Conservation (phyloP, 1,139 yeast species). For the Geotrichum siamense region DNA sequence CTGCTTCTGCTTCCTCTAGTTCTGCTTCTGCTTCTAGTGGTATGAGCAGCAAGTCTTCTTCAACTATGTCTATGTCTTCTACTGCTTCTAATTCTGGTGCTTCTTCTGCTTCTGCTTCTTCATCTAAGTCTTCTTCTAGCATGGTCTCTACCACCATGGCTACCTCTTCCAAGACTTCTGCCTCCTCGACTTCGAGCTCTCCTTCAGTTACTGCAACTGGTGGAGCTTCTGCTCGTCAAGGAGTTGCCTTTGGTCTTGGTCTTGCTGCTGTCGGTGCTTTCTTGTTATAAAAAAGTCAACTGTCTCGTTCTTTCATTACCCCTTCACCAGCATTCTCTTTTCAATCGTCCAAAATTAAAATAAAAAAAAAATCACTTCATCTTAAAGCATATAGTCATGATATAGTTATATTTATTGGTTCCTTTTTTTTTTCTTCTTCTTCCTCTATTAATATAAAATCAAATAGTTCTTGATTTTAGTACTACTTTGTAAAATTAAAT, state of each 20-base stretch:
- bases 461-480: background rate
- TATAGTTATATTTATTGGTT: background rate
- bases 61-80: slow-evolving; percentile 20
- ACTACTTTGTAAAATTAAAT: no score
- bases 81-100: slow-evolving; percentile 20
- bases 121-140: slow-evolving; percentile 2
- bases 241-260: background rate
- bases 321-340: background rate
- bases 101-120: slow-evolving; percentile 18
- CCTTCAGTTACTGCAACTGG: slow-evolving; percentile 10
- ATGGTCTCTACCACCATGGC: slow-evolving; percentile 5
- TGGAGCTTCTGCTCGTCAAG: background rate
- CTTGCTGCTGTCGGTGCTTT: slow-evolving; percentile 4
- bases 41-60: slow-evolving; percentile 15
- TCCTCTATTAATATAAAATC: background rate
- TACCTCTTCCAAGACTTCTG: slow-evolving; percentile 15
- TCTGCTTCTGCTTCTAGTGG: slow-evolving; percentile 10
- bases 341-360: background rate
- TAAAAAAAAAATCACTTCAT: no score
- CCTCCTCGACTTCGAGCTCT: slow-evolving; percentile 21
- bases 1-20: slow-evolving; percentile 17
- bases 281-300: slow-evolving; percentile 1
- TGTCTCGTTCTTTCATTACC: background rate
- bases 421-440: background rate
- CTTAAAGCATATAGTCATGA: background rate